Evolutionary conservation across 2,329 filamentous ascomycete genomes (phyloP).

Genomic region (Fusarium sp.): DNA sequence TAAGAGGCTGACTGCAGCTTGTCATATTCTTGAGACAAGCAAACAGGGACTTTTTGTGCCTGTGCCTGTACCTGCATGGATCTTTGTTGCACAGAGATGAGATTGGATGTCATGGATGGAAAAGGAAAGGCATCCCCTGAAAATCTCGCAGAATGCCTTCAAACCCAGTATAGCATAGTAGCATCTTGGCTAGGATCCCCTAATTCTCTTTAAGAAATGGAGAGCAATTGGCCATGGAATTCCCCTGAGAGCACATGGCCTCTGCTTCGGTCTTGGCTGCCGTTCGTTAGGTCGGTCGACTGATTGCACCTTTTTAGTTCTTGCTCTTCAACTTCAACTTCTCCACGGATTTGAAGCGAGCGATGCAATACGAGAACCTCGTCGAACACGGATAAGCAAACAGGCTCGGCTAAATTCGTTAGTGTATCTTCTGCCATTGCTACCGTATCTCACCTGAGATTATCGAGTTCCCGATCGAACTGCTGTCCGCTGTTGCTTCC

Average conservation of each 20-base stretch:
- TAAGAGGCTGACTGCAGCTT: slow-evolving; percentile 34
- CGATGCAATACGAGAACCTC: slow-evolving; percentile 8
- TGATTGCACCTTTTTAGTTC: slow-evolving; percentile 7
- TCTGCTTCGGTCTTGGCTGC: slow-evolving; percentile 6
- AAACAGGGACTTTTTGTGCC: slow-evolving; percentile 7
- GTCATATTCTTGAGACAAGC: slow-evolving; percentile 15
- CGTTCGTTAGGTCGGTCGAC: slow-evolving; percentile 5
- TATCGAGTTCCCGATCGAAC: slow-evolving; percentile 18
- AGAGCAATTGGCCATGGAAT: not conserved
- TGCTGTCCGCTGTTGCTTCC: slow-evolving; percentile 30
- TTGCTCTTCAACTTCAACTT: slow-evolving; percentile 8
- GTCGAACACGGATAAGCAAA: slow-evolving; percentile 1
- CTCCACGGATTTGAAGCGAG: not conserved
- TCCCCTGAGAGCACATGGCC: slow-evolving; percentile 17
- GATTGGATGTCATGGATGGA: not conserved
- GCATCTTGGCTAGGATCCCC: slow-evolving; percentile 16
- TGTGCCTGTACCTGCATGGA: slow-evolving; percentile 17
- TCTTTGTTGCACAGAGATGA: slow-evolving; percentile 36
- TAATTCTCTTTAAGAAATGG: slow-evolving; percentile 9
- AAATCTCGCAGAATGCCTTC: slow-evolving; percentile 11
- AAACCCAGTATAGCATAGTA: slow-evolving; percentile 20
- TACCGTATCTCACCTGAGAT: slow-evolving; percentile 28
- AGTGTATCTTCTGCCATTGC: slow-evolving; percentile 4
- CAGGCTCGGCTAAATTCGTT: slow-evolving; percentile 21
- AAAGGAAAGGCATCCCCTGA: not conserved